Percentiles rank a stretch among this genome's conserved stretches.
phyloP scores from a whole-genome alignment of 495 filamentous ascomycete species.

The Trichocladium antarcticum region DNA sequence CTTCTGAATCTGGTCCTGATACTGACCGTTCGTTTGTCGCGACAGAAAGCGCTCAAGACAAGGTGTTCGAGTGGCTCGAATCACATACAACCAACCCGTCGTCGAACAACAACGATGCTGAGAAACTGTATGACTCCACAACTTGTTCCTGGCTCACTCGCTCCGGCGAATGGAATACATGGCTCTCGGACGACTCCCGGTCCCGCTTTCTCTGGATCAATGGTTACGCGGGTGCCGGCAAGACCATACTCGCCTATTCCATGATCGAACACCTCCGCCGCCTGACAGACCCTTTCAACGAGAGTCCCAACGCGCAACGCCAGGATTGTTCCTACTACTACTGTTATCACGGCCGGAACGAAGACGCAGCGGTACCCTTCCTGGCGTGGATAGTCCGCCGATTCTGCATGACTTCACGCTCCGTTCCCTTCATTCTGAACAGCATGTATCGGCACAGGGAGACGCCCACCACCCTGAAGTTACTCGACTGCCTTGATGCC shows the following conservation, averaged over 20 bases:
- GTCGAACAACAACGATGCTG: constrained; percentile 11
- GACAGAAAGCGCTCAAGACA: neutral
- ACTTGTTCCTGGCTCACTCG: constrained; percentile 22
- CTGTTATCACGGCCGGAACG: constrained; percentile 26
- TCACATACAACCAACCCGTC: constrained; percentile 11
- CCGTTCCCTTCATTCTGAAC: constrained; percentile 13
- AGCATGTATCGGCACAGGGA: neutral
- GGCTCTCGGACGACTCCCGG: constrained; percentile 6
- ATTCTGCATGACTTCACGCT: constrained; percentile 22
- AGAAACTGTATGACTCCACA: constrained; percentile 1
- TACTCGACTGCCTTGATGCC: constrained; percentile 10
- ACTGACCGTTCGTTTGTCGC: neutral
- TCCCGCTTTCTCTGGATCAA: constrained; percentile 26
- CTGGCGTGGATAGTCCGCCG: constrained; percentile 22
- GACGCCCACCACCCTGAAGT: neutral
- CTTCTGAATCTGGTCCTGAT: neutral
- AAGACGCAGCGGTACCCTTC: constrained; percentile 23
- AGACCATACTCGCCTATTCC: constrained; percentile 29
- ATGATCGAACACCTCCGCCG: constrained; percentile 17
- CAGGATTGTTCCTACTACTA: constrained; percentile 26
- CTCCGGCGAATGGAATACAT: constrained; percentile 11
- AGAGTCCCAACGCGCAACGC: neutral
- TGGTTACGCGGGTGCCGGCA: constrained; percentile 33
- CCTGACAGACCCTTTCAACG: constrained; percentile 1
- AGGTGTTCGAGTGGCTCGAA: constrained; percentile 4